These are phyloP conservation scores for Naganishia friedmannii DNA, from an alignment of 768 basidiomycete genomes.

Conservation along the genomic window DNA sequence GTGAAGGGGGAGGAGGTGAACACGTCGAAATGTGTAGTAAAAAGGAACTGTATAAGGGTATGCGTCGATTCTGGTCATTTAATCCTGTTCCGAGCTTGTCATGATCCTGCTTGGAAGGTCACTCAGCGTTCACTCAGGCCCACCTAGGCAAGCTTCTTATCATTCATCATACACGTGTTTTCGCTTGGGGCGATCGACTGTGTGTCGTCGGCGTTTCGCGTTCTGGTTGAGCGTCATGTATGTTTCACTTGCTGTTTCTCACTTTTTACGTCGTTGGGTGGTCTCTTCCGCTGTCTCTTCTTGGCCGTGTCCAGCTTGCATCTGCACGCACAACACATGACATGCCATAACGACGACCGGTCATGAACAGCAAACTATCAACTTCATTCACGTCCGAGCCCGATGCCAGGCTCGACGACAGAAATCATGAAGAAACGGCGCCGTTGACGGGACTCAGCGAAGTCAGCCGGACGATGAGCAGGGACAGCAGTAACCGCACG, in stretches of 20 bases:
- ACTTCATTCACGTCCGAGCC: neutral
- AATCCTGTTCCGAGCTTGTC: neutral
- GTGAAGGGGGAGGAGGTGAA: slow-evolving; percentile 27
- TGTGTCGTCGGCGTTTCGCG: neutral
- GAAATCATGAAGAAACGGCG: slow-evolving; percentile 8
- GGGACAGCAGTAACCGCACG: neutral
- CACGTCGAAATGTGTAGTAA: neutral
- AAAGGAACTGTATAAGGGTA: neutral
- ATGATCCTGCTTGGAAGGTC: neutral
- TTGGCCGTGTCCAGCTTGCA: neutral
- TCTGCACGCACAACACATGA: neutral
- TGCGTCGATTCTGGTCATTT: neutral
- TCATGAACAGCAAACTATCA: slow-evolving; percentile 5
- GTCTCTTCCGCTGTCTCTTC: neutral
- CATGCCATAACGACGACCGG: neutral
- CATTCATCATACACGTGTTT: neutral
- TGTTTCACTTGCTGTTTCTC: slow-evolving; percentile 12
- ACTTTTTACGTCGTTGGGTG: neutral
- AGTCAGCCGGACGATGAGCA: slow-evolving; percentile 22
- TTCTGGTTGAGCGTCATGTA: neutral
- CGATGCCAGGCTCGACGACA: slow-evolving; percentile 5
- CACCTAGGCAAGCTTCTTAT: neutral
- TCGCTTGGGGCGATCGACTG: neutral
- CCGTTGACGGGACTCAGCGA: slow-evolving; percentile 7
- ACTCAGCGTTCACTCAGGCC: neutral